Base-by-base conservation (phyloP, 805 yeast genomes). In the Lipomyces lipofer region DNA sequence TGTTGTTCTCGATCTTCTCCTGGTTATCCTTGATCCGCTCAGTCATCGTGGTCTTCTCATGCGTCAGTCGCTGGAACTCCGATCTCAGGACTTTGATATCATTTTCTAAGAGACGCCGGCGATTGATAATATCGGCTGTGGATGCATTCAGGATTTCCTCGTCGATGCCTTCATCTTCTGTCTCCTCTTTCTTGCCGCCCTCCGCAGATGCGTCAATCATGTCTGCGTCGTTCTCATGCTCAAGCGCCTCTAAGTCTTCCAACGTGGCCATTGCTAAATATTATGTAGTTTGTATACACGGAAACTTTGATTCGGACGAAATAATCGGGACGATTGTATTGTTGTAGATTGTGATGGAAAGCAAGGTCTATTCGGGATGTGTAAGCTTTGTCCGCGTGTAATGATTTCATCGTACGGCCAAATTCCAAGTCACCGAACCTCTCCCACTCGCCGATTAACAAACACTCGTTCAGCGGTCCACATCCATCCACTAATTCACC, bases 11-110 rank as follows among this genome's bases (percentile, higher is more conserved):
- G 72, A 94, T 92, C 73, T 94, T 94, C 65, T 92, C 97, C 69
- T 86, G 89, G 74, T 94, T 94, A 67, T 94, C 98, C 70, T 91
- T 90, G 73, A 94, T 89, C 70, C 92, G 85, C 63, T 90, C 97
- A 51, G 82, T 73, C 97, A 92, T 94, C 47, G 89, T 88, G 53
- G 88, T 82, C 75, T 89, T 88, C 67, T 94, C 99, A 73, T 94
- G 98, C 38, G 86, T 80, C 54, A 94, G 76, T 69, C 98, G 81
- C 72, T 90, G 94, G 64, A 84, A 78, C 73, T 94, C 99, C 4
- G 96, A 87, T 66, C 87, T 80, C 85, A 94, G 89, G 65, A 94
- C 90, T 69, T 91, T 89, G 71, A 94, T 91, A 69, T 94, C 98
- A 70, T 94, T 94, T 67, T 92, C 97, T 65, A 94, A 78, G 58